These are phyloP conservation scores for Cyclotella choctawhatcheeana DNA, from an alignment of 108 stramenopile species.

Conservation along the genomic window DNA sequence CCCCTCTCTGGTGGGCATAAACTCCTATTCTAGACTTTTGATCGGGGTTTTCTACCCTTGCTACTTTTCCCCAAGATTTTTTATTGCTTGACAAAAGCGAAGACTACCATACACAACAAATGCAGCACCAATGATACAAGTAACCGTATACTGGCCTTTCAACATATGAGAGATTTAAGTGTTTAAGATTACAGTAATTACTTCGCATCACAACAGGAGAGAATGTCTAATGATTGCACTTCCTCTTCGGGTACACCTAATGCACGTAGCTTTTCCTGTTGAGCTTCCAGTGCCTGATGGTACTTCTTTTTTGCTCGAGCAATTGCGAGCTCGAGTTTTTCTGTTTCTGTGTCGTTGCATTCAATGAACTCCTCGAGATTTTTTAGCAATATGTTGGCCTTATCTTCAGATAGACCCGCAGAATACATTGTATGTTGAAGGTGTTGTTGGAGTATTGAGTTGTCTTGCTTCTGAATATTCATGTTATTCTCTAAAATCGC, in stretches of 20 bases:
- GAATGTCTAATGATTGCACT: conserved; percentile 11
- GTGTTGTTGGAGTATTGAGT: conserved; percentile 30
- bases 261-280: conserved; percentile 8
- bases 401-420: conserved; percentile 30
- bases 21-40: no score
- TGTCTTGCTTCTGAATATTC: conserved; percentile 10
- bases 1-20: no score
- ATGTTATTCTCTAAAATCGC: conserved; percentile 26
- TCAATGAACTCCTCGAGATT: conserved; percentile 24
- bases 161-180: no score
- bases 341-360: conserved; percentile 17
- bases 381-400: conserved; percentile 15
- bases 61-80: no score
- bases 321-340: conserved; percentile 23
- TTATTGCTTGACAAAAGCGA: no score
- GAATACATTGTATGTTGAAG: conserved; percentile 38
- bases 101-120: no score
- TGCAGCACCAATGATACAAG: no score
- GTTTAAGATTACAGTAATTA: no score
- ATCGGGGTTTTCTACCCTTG: no score
- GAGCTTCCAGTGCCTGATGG: conserved; percentile 8
- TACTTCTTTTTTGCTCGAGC: conserved; percentile 29
- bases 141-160: no score
- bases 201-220: no score
- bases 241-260: conserved; percentile 15